Conservation (phyloP, 176 grass and related monocot species). For the Canna indica region DNA sequence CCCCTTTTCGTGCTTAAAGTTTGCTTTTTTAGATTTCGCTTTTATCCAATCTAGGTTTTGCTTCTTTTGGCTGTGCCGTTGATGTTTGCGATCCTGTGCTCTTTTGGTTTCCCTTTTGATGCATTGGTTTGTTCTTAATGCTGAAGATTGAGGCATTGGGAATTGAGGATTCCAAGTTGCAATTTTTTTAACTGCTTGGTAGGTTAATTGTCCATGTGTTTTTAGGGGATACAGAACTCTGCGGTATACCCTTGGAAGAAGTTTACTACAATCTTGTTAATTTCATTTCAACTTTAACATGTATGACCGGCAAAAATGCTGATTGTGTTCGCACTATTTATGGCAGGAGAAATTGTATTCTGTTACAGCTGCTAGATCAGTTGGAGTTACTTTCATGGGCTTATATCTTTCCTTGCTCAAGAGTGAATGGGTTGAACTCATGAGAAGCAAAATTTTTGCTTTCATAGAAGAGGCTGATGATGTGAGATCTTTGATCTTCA, state of each 20-base stretch:
- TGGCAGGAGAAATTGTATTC: not conserved
- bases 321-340: not conserved
- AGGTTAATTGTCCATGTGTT: too few relatives aligned
- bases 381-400: conserved; percentile 36
- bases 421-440: conserved; percentile 33
- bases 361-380: not conserved
- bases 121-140: not conserved
- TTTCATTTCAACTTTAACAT: too few relatives aligned
- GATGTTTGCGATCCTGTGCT: not conserved
- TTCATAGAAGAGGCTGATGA: not conserved
- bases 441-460: conserved; percentile 2
- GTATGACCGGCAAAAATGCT: not conserved
- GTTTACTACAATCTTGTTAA: too few relatives aligned
- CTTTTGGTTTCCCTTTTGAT: not conserved
- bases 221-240: too few relatives aligned
- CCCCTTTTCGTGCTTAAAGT: not conserved
- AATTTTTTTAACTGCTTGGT: not conserved
- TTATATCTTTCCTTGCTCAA: conserved; percentile 18
- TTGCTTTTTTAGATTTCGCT: not conserved
- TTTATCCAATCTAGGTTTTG: not conserved
- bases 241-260: too few relatives aligned
- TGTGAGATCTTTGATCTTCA: not conserved
- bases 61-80: not conserved
- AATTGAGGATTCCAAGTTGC: not conserved
- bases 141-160: not conserved